Evolutionary conservation across 192 early-diverging fungal genomes (phyloP).

Genomic region (Fimicolochytrium jonesii): DNA sequence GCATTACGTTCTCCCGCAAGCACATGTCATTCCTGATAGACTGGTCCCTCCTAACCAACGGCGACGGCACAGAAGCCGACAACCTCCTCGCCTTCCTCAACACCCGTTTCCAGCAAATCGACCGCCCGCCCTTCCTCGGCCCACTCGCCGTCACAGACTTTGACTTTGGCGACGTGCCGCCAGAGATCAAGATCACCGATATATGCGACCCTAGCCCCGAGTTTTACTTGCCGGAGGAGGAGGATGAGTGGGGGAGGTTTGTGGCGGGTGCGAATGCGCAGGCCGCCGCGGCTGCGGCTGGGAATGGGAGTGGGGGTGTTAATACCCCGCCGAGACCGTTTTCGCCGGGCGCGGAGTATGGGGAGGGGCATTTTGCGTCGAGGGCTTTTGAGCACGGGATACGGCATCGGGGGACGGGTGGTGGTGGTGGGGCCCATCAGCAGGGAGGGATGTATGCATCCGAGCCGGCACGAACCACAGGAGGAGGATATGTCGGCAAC

Average conservation of each 20-base stretch:
- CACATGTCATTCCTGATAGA: constrained; percentile 49
- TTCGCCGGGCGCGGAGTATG: too few relatives aligned
- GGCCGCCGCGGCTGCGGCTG: not conserved
- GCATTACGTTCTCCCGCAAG: too few relatives aligned
- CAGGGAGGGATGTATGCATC: too few relatives aligned
- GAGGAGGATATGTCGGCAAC: too few relatives aligned
- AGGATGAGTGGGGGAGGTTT: not conserved
- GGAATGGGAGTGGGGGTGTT: too few relatives aligned
- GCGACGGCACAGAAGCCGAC: constrained; percentile 41
- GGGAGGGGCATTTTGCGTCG: too few relatives aligned
- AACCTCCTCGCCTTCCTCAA: constrained; percentile 46
- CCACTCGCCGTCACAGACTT: constrained; percentile 40
- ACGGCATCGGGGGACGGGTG: too few relatives aligned
- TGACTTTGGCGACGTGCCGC: constrained; percentile 52
- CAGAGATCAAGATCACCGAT: constrained; percentile 39
- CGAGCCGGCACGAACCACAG: too few relatives aligned
- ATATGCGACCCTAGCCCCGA: constrained; percentile 44
- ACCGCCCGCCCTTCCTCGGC: constrained; percentile 52
- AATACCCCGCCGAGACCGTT: too few relatives aligned
- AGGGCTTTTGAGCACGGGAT: too few relatives aligned
- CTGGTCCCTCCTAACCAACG: constrained; percentile 46
- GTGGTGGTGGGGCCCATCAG: too few relatives aligned
- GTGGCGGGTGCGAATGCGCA: not conserved
- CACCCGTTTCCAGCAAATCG: constrained; percentile 40
- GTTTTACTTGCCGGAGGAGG: constrained; percentile 45